phyloP scores from a whole-genome alignment of 495 filamentous ascomycete genomes.

The Penicillium paxilli region DNA sequence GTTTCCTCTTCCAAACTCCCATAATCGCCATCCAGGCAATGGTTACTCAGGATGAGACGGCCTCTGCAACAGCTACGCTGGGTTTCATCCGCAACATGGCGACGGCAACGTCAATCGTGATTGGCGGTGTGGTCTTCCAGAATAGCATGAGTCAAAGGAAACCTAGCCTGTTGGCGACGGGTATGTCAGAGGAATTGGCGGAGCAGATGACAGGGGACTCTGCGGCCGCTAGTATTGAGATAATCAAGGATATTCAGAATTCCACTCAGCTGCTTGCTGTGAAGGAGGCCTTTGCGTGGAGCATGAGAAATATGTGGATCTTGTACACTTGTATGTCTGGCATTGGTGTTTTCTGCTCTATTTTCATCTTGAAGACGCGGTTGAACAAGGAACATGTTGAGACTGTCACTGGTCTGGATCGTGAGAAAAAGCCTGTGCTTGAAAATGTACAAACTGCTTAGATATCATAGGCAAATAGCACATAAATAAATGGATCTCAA shows the following conservation, averaged over 20 bases:
- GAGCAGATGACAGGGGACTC: constrained; percentile 45
- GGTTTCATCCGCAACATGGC: constrained; percentile 73
- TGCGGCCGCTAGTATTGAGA: constrained; percentile 53
- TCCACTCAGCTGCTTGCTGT: constrained; percentile 45
- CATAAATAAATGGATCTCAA: too few relatives aligned
- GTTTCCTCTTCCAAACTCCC: constrained; percentile 57
- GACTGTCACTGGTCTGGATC: constrained; percentile 49
- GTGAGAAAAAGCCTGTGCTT: constrained; percentile 18
- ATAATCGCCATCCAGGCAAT: constrained; percentile 78
- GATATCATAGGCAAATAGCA: neutral
- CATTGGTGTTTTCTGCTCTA: constrained; percentile 48
- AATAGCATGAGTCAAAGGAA: constrained; percentile 54
- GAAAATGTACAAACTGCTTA: constrained; percentile 6
- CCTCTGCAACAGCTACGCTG: constrained; percentile 74
- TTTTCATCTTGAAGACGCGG: constrained; percentile 51
- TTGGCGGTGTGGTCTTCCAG: constrained; percentile 79
- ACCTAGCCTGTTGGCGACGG: constrained; percentile 40
- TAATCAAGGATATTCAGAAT: constrained; percentile 46
- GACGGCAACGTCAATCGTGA: constrained; percentile 69
- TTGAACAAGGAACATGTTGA: constrained; percentile 62
- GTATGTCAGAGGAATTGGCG: constrained; percentile 38
- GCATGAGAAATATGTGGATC: constrained; percentile 63
- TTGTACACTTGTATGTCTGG: constrained; percentile 55
- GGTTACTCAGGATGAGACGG: constrained; percentile 68
- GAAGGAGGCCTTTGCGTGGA: constrained; percentile 57